These are phyloP conservation scores for Gypsophila paniculata DNA, from an alignment of 179 eudicot genomes.

Conservation along the genomic window DNA sequence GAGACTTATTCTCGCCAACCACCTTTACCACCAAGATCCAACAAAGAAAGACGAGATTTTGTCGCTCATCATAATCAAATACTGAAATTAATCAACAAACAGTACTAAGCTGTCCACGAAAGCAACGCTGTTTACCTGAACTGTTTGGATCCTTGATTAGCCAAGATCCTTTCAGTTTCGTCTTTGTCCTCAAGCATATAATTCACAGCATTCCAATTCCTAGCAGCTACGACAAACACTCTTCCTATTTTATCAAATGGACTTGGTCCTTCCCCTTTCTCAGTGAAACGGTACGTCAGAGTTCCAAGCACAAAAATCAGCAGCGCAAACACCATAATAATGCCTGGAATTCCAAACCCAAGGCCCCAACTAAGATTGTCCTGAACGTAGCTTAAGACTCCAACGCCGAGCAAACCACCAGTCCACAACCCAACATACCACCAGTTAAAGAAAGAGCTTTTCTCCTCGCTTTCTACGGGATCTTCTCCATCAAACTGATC, in stretches of 20 bases:
- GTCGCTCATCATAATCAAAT: too few species aligned
- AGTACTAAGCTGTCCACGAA: too few species aligned
- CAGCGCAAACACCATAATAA: slow-evolving; percentile 53
- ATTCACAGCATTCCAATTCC: slow-evolving; percentile 40
- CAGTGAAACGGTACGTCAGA: slow-evolving; percentile 45
- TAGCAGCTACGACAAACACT: not conserved
- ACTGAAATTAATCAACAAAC: too few species aligned
- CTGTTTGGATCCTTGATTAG: slow-evolving; percentile 29
- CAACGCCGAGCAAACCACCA: slow-evolving; percentile 34
- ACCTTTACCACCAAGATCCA: too few species aligned
- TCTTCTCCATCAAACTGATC: slow-evolving; percentile 70
- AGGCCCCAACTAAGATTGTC: slow-evolving; percentile 74
- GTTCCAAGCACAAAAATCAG: slow-evolving; percentile 50
- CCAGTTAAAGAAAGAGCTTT: slow-evolving; percentile 88
- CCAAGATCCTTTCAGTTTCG: not conserved
- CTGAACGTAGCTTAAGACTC: slow-evolving; percentile 54
- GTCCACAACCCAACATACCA: slow-evolving; percentile 47
- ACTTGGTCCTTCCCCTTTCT: slow-evolving; percentile 31
- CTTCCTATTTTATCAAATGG: slow-evolving; percentile 46
- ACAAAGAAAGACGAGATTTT: too few species aligned
- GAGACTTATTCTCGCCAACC: too few species aligned
- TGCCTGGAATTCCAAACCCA: slow-evolving; percentile 74
- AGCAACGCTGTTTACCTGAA: too few species aligned
- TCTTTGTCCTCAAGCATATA: slow-evolving; percentile 11
- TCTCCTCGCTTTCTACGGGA: slow-evolving; percentile 47